Conservation (phyloP, 805 yeast species). For the Starmerella powellii region DNA sequence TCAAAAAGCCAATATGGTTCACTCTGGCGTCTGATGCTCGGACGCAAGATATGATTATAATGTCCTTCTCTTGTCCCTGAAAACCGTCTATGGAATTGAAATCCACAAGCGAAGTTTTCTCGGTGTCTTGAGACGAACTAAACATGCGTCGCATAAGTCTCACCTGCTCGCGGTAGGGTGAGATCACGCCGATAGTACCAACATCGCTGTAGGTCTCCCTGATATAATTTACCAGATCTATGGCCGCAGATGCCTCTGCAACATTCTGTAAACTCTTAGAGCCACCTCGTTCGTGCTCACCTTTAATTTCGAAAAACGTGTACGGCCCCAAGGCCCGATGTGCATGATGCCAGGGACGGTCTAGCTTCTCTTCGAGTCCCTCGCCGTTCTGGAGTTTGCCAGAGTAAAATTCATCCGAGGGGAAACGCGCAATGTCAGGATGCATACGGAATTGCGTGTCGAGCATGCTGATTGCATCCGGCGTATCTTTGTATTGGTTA, state of each 20-base stretch:
- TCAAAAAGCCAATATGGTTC: conserved; percentile 69
- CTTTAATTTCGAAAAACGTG: conserved; percentile 56
- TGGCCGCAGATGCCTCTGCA: conserved; percentile 60
- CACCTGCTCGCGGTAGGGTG: conserved; percentile 90
- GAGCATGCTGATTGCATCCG: conserved; percentile 44
- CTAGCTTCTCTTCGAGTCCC: conserved; percentile 47
- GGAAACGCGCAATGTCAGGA: conserved; percentile 78
- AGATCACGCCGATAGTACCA: conserved; percentile 76
- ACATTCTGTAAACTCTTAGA: conserved; percentile 53
- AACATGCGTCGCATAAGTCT: conserved; percentile 46
- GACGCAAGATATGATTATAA: conserved; percentile 89
- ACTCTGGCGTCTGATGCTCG: conserved; percentile 46
- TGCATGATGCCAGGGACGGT: conserved; percentile 60
- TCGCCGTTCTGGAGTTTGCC: conserved; percentile 68
- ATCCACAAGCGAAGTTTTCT: conserved; percentile 55
- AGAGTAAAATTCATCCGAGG: conserved; percentile 70
- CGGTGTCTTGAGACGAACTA: conserved; percentile 45
- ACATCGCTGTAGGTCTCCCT: conserved; percentile 33
- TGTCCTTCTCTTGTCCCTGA: conserved; percentile 95
- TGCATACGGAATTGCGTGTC: conserved; percentile 97
- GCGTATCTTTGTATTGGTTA: conserved; percentile 40
- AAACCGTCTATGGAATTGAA: conserved; percentile 96
- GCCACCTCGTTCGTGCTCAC: conserved; percentile 43
- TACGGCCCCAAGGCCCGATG: conserved; percentile 53
- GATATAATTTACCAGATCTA: conserved; percentile 50